Base-by-base conservation (phyloP, 768 basidiomycete genomes). In the Lactarius sp. region DNA sequence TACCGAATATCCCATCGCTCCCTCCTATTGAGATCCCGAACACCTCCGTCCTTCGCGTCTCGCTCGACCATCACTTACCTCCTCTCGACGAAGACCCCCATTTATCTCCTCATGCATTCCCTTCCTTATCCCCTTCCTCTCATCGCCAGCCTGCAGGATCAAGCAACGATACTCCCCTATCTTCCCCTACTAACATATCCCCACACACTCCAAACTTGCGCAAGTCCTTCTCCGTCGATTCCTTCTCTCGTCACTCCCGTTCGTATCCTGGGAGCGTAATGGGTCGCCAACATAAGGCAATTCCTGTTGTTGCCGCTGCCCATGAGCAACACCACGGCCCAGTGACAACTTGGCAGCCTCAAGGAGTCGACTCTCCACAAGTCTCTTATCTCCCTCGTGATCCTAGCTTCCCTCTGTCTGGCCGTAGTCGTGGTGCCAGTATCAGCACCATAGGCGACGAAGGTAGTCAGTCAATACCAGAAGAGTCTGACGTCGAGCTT, bases 211-310 rank as follows among this genome's bases (percentile, higher is more conserved):
- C 70, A 77, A 22, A 75, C 77, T 80, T 91, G 59, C 81, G 87
- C 69, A 90, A 90, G 76, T 87, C 88, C 34, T 74, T 87, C 64
- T 91, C 90, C 22, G 88, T 85, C 64, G 90, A 91, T 73, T 91
- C 90, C 10, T 86, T 91, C 72, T 80, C 82, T 54, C 77, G 76
- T 41, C 67, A 64, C 36, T 34, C 66, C 7, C 66, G 63, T 77
- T 77, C 70, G 74, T 75, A 68, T 76, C 75, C 67, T 77, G 79
- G 49, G 39, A 55, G 37, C 34, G 52, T 58, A 18, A 37, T 50
- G 2, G 41, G 50, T 22, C 64, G 64, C 20, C 67, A 65, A 37
- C 50, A 49, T n/a, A 60, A 52, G 20, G n/a, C 47, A 46, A 53
- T 37, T 18, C 34, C 57, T 14, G 14, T 39, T 42, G 2, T 44